Evolutionary conservation across 2,329 filamentous ascomycete species (phyloP).

Genomic region (Chrysoporthe austroafricana): DNA sequence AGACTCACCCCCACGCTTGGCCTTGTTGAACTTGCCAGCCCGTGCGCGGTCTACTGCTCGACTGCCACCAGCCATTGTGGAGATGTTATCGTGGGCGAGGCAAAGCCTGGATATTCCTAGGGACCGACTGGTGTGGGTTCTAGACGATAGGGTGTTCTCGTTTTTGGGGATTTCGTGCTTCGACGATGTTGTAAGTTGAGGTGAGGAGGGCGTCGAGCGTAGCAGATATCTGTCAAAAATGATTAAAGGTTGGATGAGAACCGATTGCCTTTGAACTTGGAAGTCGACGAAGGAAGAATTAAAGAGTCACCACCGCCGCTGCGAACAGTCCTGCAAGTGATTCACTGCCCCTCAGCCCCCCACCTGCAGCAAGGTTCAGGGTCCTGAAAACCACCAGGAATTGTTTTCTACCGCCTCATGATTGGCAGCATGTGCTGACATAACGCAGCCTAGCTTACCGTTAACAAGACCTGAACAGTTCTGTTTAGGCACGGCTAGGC

Average conservation of each 20-base stretch:
- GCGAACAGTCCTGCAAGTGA: neutral
- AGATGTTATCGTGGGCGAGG: neutral
- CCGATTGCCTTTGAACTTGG: neutral
- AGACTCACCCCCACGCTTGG: conserved; percentile 79
- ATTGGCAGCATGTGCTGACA: conserved; percentile 7
- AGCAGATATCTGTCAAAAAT: neutral
- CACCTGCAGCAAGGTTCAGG: conserved; percentile 14
- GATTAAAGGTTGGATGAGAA: neutral
- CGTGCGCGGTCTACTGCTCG: conserved; percentile 69
- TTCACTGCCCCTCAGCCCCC: conserved; percentile 5
- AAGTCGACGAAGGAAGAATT: conserved; percentile 4
- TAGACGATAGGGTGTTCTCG: neutral
- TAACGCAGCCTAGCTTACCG: neutral
- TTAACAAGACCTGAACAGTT: no score
- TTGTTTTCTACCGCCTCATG: conserved; percentile 11
- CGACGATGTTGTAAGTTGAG: neutral
- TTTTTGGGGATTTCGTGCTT: neutral
- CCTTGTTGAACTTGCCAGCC: conserved; percentile 94
- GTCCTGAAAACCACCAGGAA: conserved; percentile 14
- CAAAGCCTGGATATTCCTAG: neutral
- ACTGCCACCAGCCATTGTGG: conserved; percentile 51
- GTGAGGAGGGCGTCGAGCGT: no score
- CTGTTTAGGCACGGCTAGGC: no score
- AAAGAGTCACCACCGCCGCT: conserved; percentile 21
- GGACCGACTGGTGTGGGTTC: no score